Conservation (phyloP, 2,329 filamentous ascomycete species). For the Blumeriella jaapii region DNA sequence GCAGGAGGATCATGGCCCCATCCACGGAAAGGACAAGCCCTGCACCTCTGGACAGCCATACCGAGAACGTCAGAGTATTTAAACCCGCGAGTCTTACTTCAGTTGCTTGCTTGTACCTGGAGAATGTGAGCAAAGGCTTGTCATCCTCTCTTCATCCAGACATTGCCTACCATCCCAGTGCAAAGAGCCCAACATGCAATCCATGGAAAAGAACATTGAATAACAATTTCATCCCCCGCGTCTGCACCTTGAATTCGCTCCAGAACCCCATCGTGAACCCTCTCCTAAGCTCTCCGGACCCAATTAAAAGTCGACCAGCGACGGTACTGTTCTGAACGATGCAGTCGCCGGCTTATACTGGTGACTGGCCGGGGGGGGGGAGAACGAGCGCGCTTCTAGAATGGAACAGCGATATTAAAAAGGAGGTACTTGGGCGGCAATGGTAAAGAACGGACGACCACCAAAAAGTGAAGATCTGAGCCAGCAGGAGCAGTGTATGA, state of each 20-base stretch:
- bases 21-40: slow-evolving; percentile 78
- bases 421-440: too few relatives aligned
- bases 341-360: slow-evolving; percentile 23
- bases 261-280: slow-evolving; percentile 20
- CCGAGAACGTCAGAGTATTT: slow-evolving; percentile 75
- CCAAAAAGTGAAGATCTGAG: slow-evolving; percentile 43
- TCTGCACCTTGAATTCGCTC: slow-evolving; percentile 45
- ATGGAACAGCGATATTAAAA: too few relatives aligned
- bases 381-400: slow-evolving; percentile 16
- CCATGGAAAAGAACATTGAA: slow-evolving; percentile 78
- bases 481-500: slow-evolving; percentile 43
- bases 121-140: slow-evolving; percentile 19
- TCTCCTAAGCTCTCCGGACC: slow-evolving; percentile 14
- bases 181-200: slow-evolving; percentile 69
- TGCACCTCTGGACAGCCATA: slow-evolving; percentile 93
- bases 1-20: slow-evolving; percentile 76
- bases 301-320: slow-evolving; percentile 44
- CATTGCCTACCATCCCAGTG: slow-evolving; percentile 63
- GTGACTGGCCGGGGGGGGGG: too few relatives aligned
- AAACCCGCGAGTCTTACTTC: slow-evolving; percentile 62
- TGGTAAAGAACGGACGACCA: slow-evolving; percentile 27
- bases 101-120: slow-evolving; percentile 65
- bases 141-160: neutral
- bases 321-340: too few relatives aligned
- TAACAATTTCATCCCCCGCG: slow-evolving; percentile 57